Evolutionary conservation across 1,284 basidiomycete genomes (phyloP).

Genomic region (Apiotrichum akiyoshidainum): DNA sequence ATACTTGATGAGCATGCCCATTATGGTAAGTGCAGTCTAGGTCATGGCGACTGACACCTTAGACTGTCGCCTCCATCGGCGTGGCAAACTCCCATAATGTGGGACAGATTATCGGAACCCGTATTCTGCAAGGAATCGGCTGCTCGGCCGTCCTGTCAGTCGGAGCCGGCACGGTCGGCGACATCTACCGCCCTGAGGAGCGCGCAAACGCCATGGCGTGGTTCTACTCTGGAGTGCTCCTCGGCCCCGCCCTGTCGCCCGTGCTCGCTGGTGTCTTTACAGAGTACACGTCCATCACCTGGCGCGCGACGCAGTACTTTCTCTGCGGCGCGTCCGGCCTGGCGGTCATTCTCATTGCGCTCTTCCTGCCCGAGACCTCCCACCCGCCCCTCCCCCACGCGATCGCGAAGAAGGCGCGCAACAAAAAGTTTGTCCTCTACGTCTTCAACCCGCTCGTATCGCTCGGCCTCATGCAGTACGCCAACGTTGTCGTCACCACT

Average conservation of each 20-base stretch:
- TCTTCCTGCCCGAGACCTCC: constrained; percentile 68
- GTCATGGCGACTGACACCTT: background rate
- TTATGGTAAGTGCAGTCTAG: constrained; percentile 51
- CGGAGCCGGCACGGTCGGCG: constrained; percentile 63
- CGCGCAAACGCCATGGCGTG: constrained; percentile 63
- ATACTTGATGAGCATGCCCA: constrained; percentile 61
- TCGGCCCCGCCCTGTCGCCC: constrained; percentile 48
- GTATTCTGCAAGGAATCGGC: constrained; percentile 62
- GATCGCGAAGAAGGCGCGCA: constrained; percentile 27
- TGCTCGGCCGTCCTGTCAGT: constrained; percentile 56
- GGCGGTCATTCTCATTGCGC: constrained; percentile 54
- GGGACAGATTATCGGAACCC: constrained; percentile 59
- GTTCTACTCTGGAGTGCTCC: constrained; percentile 57
- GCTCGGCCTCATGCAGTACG: constrained; percentile 58
- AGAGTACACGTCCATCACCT: constrained; percentile 53
- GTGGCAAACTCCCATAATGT: constrained; percentile 57
- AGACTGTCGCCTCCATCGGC: constrained; percentile 57
- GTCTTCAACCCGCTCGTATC: constrained; percentile 62
- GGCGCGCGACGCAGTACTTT: constrained; percentile 64
- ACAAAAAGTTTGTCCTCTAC: constrained; percentile 51
- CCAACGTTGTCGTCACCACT: constrained; percentile 53
- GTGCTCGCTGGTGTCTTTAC: constrained; percentile 49
- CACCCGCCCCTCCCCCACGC: constrained; percentile 54
- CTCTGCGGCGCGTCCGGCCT: constrained; percentile 53
- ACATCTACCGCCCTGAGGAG: constrained; percentile 62